A percentile compares a stretch with the other conserved stretches of the same genome.
Conservation (phyloP, 768 basidiomycete species). For the Phlegmacium glaucopus region DNA sequence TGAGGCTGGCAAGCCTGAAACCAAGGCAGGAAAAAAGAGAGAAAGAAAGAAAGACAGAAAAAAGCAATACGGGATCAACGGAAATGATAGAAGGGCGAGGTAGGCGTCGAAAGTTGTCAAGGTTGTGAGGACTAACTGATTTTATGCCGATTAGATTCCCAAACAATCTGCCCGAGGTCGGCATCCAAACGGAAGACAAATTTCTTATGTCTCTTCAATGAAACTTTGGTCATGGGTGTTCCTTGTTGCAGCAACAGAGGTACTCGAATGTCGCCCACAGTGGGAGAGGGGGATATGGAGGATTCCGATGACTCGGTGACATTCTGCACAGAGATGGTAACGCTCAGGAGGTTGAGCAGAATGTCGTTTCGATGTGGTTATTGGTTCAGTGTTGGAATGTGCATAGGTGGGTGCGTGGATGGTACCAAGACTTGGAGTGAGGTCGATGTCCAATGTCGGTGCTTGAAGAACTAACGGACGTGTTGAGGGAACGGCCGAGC, state of each 20-base stretch:
- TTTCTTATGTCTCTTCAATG: constrained; percentile 70
- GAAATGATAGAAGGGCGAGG: no score
- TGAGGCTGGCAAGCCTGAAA: no score
- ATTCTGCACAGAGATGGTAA: neutral
- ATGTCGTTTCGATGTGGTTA: neutral
- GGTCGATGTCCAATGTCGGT: neutral
- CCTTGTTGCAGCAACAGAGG: constrained; percentile 59
- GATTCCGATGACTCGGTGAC: neutral
- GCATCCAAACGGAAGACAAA: constrained; percentile 70
- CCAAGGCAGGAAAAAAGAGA: no score
- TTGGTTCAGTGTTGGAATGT: neutral
- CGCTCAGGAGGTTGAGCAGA: constrained; percentile 6
- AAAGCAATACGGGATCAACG: no score
- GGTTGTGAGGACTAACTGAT: constrained; percentile 43
- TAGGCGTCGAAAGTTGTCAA: no score
- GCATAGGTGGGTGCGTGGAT: neutral
- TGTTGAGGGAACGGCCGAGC: constrained; percentile 25
- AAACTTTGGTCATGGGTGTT: constrained; percentile 79
- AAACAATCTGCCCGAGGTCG: constrained; percentile 78
- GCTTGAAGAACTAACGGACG: neutral
- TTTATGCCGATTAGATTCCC: constrained; percentile 68
- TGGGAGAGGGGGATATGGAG: constrained; percentile 4
- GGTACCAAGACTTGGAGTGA: neutral
- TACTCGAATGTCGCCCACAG: constrained; percentile 28
- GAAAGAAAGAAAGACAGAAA: constrained; percentile 21